Evolutionary conservation across 2,329 filamentous ascomycete genomes (phyloP), one percentile per base, ranked within the genome.

Genomic region (Penicillium frequentans): DNA sequence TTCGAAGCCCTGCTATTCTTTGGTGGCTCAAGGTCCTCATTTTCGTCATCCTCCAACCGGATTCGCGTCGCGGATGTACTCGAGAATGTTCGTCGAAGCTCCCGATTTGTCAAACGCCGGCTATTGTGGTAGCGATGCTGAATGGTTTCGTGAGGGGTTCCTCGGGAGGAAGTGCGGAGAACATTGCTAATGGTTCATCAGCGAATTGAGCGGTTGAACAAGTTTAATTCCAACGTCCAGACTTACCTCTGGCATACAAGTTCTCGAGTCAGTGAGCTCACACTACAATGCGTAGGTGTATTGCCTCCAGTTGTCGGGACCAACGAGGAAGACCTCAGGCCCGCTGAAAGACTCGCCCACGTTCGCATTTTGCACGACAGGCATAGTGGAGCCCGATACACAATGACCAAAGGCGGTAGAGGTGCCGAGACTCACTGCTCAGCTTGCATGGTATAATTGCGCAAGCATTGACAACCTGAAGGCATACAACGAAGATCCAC

Each of bases 301-400:
- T 54, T 54, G 52, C 53, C 23, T 33, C 44, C 37, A 31, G 53
- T 43, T n/a, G 37, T 58, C 19, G 49, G 37, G 26, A 47, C 56
- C 31, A 43, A 60, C 45, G 57, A 43, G 44, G 50, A 54, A 54
- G 57, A 47, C 55, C 55, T 67, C 55, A 63, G 58, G 54, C 62
- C 58, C 55, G 64, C 60, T 58, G 57, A 49, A 55, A 64, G 45
- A 47, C 47, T 60, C 47, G 47, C 55, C 62, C 65, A 55, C 33
- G 52, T 56, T 52, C 56, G 64, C 67, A 69, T 69, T 21, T 52
- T 68, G 61, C 50, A 42, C 53, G 46, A 47, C 57, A 55, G 59
- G 57, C 64, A 67, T 68, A 59, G 44, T 65, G 64, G 47, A 31
- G 45, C 48, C 23, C 50, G 21, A 53, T 37, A 19, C 29, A 46